phyloP scores from a whole-genome alignment of 1,284 basidiomycete genomes.

The Moesziomyces sp. region DNA sequence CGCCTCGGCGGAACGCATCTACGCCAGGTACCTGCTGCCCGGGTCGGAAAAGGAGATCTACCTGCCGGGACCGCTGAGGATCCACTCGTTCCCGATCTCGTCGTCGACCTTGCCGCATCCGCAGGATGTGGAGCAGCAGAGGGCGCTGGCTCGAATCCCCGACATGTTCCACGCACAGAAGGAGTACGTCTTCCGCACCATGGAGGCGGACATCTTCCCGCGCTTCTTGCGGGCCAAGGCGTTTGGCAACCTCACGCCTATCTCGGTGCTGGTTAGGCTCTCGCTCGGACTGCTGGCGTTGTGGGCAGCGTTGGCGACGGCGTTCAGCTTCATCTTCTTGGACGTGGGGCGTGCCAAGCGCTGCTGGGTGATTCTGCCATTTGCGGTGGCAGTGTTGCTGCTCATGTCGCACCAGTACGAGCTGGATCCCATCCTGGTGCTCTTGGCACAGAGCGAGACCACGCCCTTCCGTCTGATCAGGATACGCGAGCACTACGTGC shows the following conservation, averaged over 20 bases:
- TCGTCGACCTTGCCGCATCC: slow-evolving; percentile 76
- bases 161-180: slow-evolving; percentile 98
- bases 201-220: slow-evolving; percentile 94
- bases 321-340: slow-evolving; percentile 91
- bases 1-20: slow-evolving; percentile 93
- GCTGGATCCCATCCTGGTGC: slow-evolving; percentile 81
- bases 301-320: slow-evolving; percentile 90
- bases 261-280: slow-evolving; percentile 78
- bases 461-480: slow-evolving; percentile 88
- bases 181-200: slow-evolving; percentile 91
- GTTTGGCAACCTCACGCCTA: slow-evolving; percentile 93
- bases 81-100: slow-evolving; percentile 70
- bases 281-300: slow-evolving; percentile 84
- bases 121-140: slow-evolving; percentile 75
- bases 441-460: slow-evolving; percentile 68
- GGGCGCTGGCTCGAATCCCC: slow-evolving; percentile 86
- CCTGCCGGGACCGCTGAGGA: slow-evolving; percentile 73
- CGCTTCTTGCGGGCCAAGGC: slow-evolving; percentile 94
- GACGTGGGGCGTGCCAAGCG: slow-evolving; percentile 89
- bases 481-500: slow-evolving; percentile 91
- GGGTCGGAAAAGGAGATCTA: slow-evolving; percentile 85
- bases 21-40: slow-evolving; percentile 83
- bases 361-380: slow-evolving; percentile 96
- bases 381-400: slow-evolving; percentile 86
- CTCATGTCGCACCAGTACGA: slow-evolving; percentile 95